Percentiles rank a stretch among this genome's conserved stretches.
phyloP scores from a whole-genome alignment of 306 rosid genomes.

The Vigna trinervia region DNA sequence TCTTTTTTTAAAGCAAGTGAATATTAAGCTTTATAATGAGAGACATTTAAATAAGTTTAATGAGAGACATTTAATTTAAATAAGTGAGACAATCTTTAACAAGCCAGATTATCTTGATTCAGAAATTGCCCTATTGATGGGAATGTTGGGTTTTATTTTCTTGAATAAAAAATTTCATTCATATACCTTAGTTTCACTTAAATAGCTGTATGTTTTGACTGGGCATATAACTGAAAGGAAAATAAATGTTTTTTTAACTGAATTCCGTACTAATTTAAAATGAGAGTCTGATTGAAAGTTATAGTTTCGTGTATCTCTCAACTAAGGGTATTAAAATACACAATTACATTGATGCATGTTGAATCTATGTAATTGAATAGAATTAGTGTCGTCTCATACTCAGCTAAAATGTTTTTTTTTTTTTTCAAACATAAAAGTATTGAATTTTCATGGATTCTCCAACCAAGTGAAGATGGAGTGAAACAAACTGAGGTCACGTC shows the following conservation, averaged over 20 bases:
- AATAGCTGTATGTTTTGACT: not conserved
- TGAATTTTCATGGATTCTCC: not conserved
- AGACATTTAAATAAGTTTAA: too few relatives aligned
- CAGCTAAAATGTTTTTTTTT: not conserved
- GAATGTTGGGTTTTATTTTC: too few relatives aligned
- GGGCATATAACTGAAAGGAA: not conserved
- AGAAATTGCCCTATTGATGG: too few relatives aligned
- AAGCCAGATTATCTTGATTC: too few relatives aligned
- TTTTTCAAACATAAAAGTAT: not conserved
- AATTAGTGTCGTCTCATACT: conserved; percentile 26
- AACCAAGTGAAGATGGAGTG: conserved; percentile 11
- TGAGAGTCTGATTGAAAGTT: conserved; percentile 33
- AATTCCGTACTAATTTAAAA: conserved; percentile 13
- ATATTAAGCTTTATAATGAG: too few relatives aligned
- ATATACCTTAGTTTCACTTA: not conserved
- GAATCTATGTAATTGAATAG: not conserved
- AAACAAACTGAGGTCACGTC: not conserved
- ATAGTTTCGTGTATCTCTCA: conserved; percentile 40
- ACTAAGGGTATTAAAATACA: not conserved
- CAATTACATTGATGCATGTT: not conserved
- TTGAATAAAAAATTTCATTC: not conserved
- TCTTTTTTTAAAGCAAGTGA: too few relatives aligned
- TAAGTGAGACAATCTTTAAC: too few relatives aligned
- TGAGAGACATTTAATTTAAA: too few relatives aligned
- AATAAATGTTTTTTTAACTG: not conserved